Percentiles rank a stretch among this genome's conserved stretches.
Conservation (phyloP, 2,329 filamentous ascomycete genomes). For the Xylariaceae sp. region DNA sequence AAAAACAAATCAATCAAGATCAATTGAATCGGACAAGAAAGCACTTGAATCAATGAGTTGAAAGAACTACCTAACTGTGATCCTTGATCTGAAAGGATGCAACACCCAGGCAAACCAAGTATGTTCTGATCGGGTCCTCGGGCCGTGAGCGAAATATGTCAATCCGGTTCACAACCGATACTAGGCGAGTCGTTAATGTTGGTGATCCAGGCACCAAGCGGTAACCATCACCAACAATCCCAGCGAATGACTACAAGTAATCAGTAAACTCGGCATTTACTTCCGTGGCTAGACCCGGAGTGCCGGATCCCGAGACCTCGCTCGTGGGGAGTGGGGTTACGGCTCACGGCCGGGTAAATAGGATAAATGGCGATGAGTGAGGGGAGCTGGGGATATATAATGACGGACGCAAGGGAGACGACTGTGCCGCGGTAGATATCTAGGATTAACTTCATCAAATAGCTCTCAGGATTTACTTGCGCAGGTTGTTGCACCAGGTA, state of each 20-base stretch:
- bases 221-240: neutral
- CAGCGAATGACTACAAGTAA: neutral
- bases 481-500: neutral
- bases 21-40: neutral
- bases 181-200: too few relatives aligned
- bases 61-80: neutral
- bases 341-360: constrained; percentile 33
- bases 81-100: too few relatives aligned
- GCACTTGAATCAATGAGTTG: neutral
- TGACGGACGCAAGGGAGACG: too few relatives aligned
- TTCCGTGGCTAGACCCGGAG: neutral
- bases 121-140: neutral
- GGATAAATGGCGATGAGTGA: constrained; percentile 31
- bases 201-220: too few relatives aligned
- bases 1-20: neutral
- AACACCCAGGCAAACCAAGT: too few relatives aligned
- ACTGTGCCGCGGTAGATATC: neutral
- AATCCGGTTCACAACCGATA: neutral
- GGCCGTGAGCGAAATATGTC: neutral
- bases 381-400: neutral
- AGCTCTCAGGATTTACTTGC: too few relatives aligned
- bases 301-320: neutral
- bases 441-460: neutral
- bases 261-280: neutral
- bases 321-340: constrained; percentile 14